Evolutionary conservation across 768 basidiomycete genomes (phyloP).

Genomic region (Cystofilobasidium capitatum): DNA sequence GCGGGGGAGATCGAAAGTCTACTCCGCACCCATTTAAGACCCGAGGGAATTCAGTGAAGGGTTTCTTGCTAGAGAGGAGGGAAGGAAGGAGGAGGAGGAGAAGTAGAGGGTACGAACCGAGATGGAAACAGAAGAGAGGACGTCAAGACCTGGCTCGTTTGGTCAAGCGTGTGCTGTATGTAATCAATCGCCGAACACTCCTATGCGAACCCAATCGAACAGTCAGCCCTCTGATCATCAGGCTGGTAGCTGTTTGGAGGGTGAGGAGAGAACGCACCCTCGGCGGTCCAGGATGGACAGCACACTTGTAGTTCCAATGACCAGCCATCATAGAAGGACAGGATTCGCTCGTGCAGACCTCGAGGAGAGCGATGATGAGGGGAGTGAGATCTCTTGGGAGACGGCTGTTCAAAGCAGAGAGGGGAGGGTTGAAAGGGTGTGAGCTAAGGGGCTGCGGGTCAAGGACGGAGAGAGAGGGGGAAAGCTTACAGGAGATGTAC

Average conservation of each 20-base stretch:
- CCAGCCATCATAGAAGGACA: slow-evolving; percentile 99
- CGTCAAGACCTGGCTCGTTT: slow-evolving; percentile 81
- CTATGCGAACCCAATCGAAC: too few relatives aligned
- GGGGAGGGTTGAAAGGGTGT: neutral
- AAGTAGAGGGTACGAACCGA: slow-evolving; percentile 47
- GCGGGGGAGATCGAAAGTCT: slow-evolving; percentile 72
- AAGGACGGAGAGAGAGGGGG: neutral
- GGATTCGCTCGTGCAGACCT: slow-evolving; percentile 58
- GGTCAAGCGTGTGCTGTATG: slow-evolving; percentile 70
- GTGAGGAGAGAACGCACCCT: slow-evolving; percentile 5
- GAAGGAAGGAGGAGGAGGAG: slow-evolving; percentile 16
- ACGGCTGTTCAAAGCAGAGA: slow-evolving; percentile 30
- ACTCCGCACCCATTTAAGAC: too few relatives aligned
- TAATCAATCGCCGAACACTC: slow-evolving; percentile 98
- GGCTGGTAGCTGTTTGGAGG: too few relatives aligned
- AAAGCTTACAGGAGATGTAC: slow-evolving; percentile 38
- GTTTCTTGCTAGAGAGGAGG: too few relatives aligned
- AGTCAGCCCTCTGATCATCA: too few relatives aligned
- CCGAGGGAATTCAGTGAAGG: too few relatives aligned
- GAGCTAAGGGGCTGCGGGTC: neutral
- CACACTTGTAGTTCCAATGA: slow-evolving; percentile 93
- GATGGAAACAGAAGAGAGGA: slow-evolving; percentile 87
- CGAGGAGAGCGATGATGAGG: slow-evolving; percentile 34
- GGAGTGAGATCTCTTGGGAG: slow-evolving; percentile 39
- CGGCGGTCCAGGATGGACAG: slow-evolving; percentile 55